Evolutionary conservation across 2,329 filamentous ascomycete genomes (phyloP).

Genomic region (Colletotrichum sp.): DNA sequence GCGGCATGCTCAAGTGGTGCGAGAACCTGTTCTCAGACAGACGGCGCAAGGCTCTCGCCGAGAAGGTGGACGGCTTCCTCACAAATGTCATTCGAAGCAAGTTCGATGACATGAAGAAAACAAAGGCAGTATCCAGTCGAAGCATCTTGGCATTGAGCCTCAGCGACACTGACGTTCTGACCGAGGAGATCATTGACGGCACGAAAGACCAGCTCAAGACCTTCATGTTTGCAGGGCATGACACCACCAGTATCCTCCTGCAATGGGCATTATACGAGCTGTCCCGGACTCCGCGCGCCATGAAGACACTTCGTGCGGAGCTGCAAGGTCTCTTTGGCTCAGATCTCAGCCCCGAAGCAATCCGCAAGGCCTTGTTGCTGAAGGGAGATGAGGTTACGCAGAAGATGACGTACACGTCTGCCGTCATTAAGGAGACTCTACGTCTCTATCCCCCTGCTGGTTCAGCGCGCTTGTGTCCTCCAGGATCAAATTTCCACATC

Average conservation of each 20-base stretch:
- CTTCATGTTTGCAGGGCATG: slow-evolving; percentile 47
- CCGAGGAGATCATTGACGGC: slow-evolving; percentile 29
- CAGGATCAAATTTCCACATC: slow-evolving; percentile 32
- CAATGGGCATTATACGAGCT: slow-evolving; percentile 43
- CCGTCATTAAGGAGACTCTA: slow-evolving; percentile 43
- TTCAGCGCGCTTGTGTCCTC: slow-evolving; percentile 30
- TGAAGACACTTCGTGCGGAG: slow-evolving; percentile 35
- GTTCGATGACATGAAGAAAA: slow-evolving; percentile 14
- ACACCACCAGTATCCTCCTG: slow-evolving; percentile 42
- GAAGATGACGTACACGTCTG: slow-evolving; percentile 38
- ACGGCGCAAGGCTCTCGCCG: slow-evolving; percentile 23
- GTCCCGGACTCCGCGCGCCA: slow-evolving; percentile 31
- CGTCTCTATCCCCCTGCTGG: slow-evolving; percentile 38
- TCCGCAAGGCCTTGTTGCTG: slow-evolving; percentile 30
- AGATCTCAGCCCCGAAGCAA: slow-evolving; percentile 28
- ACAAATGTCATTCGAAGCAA: slow-evolving; percentile 29
- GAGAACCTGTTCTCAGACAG: slow-evolving; percentile 19
- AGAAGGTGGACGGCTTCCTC: slow-evolving; percentile 27
- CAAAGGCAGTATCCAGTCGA: slow-evolving; percentile 23
- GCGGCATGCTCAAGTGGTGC: slow-evolving; percentile 25
- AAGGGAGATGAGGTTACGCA: slow-evolving; percentile 34
- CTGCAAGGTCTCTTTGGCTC: slow-evolving; percentile 38
- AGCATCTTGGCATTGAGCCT: slow-evolving; percentile 39
- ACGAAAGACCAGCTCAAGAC: slow-evolving; percentile 42
- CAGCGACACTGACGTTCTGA: slow-evolving; percentile 29